phyloP scores from a whole-genome alignment of 306 rosid species.

The Sophora flavescens region DNA sequence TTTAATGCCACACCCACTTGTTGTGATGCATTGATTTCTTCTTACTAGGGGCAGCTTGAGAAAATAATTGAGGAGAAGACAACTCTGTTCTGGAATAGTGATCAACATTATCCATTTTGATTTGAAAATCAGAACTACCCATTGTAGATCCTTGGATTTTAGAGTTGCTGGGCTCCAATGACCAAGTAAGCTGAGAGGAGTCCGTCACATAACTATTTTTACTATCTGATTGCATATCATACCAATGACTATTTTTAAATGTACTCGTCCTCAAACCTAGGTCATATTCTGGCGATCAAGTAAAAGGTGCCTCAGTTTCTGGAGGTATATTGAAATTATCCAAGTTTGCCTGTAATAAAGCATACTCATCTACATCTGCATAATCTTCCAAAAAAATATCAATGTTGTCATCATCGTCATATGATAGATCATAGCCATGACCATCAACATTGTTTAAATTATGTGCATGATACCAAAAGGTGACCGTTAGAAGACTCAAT shows the following conservation, averaged over 20 bases:
- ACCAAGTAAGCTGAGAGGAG: too few relatives aligned
- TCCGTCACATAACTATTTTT: neutral
- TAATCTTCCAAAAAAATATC: slow-evolving; percentile 56
- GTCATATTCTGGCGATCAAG: slow-evolving; percentile 65
- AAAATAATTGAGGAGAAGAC: too few relatives aligned
- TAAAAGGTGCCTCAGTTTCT: slow-evolving; percentile 78
- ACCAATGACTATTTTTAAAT: neutral
- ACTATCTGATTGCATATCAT: slow-evolving; percentile 41
- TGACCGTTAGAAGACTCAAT: too few relatives aligned
- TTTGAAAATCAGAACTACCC: too few relatives aligned
- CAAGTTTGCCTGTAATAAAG: slow-evolving; percentile 74
- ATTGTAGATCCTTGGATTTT: too few relatives aligned
- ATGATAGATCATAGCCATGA: slow-evolving; percentile 60
- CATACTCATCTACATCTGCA: slow-evolving; percentile 68
- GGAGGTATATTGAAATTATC: slow-evolving; percentile 79
- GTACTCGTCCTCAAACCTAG: slow-evolving; percentile 37
- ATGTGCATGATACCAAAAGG: too few relatives aligned
- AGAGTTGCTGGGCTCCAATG: too few relatives aligned
- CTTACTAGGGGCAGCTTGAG: too few relatives aligned
- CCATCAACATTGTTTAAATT: slow-evolving; percentile 59
- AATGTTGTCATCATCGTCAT: slow-evolving; percentile 47
- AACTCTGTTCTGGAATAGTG: too few relatives aligned
- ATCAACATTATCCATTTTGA: too few relatives aligned
- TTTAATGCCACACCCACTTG: too few relatives aligned
- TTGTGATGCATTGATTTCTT: too few relatives aligned